Percentiles rank a stretch among this genome's conserved stretches.
Conservation (phyloP, 164 flowering plant species). For the Nymphaea thermarum region DNA sequence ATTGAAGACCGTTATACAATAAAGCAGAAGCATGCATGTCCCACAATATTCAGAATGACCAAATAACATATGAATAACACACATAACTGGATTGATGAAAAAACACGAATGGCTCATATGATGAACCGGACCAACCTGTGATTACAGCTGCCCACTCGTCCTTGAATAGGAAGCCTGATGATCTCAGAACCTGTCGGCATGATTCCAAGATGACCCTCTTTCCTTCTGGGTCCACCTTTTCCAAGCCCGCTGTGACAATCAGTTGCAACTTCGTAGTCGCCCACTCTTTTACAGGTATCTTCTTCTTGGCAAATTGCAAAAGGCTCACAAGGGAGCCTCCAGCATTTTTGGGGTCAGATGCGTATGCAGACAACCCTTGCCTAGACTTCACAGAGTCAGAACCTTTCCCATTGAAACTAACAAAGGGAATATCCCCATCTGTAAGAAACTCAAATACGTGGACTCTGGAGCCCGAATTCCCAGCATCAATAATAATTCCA, state of each 20-base stretch:
- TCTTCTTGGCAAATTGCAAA: slow-evolving; percentile 24
- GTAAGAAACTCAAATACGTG: slow-evolving; percentile 31
- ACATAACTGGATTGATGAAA: background rate
- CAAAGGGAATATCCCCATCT: slow-evolving; percentile 24
- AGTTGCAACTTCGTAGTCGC: slow-evolving; percentile 22
- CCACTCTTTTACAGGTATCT: slow-evolving; percentile 31
- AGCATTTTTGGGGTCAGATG: slow-evolving; percentile 14
- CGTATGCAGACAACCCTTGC: slow-evolving; percentile 18
- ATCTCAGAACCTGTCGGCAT: slow-evolving; percentile 24
- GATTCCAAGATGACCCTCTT: slow-evolving; percentile 21
- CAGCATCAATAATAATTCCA: slow-evolving; percentile 25
- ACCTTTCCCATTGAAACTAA: slow-evolving; percentile 15
- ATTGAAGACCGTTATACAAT: background rate
- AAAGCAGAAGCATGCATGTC: background rate
- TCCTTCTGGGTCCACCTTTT: slow-evolving; percentile 2
- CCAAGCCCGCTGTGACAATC: slow-evolving; percentile 19
- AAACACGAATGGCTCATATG: background rate
- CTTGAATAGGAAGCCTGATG: slow-evolving; percentile 33
- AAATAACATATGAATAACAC: background rate
- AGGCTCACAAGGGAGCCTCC: slow-evolving; percentile 17
- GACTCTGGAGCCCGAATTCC: slow-evolving; percentile 15
- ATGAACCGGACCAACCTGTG: slow-evolving; percentile 17
- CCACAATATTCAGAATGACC: background rate
- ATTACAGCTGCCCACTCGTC: slow-evolving; percentile 39
- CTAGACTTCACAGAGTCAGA: slow-evolving; percentile 10